phyloP scores from a whole-genome alignment of 2,329 filamentous ascomycete genomes.

The Clarireedia homoeocarpa region DNA sequence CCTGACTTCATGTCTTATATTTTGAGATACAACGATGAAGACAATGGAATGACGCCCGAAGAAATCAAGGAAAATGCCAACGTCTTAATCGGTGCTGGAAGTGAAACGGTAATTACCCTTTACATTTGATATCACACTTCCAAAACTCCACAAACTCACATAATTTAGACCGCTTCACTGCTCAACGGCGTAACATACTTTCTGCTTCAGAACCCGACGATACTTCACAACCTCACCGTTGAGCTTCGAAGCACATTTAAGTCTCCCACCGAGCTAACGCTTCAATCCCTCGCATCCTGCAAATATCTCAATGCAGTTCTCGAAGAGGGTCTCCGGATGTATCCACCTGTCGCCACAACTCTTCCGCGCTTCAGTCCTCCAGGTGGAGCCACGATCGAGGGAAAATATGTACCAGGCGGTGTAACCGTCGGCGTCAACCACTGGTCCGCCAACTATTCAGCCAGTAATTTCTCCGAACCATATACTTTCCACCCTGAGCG shows the following conservation, averaged over 20 bases:
- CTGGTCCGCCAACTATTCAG: neutral
- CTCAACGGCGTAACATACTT: constrained; percentile 32
- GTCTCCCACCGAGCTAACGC: constrained; percentile 14
- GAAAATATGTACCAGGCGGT: neutral
- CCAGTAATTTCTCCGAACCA: neutral
- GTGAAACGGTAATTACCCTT: constrained; percentile 1
- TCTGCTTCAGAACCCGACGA: constrained; percentile 43
- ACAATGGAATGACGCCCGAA: constrained; percentile 4
- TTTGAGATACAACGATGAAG: neutral
- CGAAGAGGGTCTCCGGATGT: constrained; percentile 14
- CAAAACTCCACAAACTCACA: neutral
- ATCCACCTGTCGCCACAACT: constrained; percentile 9
- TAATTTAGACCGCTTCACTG: constrained; percentile 29
- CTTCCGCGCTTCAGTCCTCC: neutral
- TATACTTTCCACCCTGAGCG: constrained; percentile 1
- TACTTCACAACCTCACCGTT: constrained; percentile 27
- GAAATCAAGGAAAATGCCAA: constrained; percentile 3
- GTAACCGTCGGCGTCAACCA: neutral
- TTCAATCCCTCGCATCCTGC: constrained; percentile 10
- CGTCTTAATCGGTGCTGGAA: constrained; percentile 1
- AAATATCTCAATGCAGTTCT: constrained; percentile 11
- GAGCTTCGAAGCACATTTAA: constrained; percentile 37
- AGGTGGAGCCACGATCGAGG: neutral
- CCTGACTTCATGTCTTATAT: constrained; percentile 9
- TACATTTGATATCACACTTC: constrained; percentile 13